These are phyloP conservation scores for Wickerhamiella qilinensis DNA, from an alignment of 805 yeast genomes.

Conservation along the genomic window DNA sequence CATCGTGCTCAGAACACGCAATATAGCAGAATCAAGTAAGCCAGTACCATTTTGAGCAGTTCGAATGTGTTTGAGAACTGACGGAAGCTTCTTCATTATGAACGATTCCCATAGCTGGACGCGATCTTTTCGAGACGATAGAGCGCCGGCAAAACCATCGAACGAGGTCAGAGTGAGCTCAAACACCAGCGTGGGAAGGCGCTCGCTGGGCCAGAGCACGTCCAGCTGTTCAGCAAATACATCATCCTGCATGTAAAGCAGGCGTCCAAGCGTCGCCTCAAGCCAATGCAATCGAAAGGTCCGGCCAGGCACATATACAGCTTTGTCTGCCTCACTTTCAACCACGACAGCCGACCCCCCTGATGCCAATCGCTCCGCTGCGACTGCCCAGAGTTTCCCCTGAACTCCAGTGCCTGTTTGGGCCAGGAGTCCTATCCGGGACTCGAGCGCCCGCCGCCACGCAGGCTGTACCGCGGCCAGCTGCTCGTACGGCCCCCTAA, in stretches of 20 bases:
- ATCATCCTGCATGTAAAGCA: constrained; percentile 5
- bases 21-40: constrained; percentile 22
- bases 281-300: constrained; percentile 14
- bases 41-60: constrained; percentile 19
- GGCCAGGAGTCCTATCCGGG: neutral
- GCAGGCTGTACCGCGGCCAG: neutral
- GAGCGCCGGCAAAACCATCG: constrained; percentile 28
- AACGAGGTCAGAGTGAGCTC: constrained; percentile 30
- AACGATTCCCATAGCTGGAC: constrained; percentile 31
- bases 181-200: constrained; percentile 17
- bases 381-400: neutral
- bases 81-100: constrained; percentile 31
- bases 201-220: constrained; percentile 16
- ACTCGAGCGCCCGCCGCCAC: constrained; percentile 1
- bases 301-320: constrained; percentile 4
- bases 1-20: constrained; percentile 14
- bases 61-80: constrained; percentile 24
- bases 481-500: neutral
- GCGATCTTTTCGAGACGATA: constrained; percentile 17
- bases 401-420: neutral
- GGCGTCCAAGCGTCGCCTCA: constrained; percentile 10
- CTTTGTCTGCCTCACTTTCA: too few relatives aligned
- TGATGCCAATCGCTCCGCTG: too few relatives aligned
- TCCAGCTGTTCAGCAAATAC: constrained; percentile 9
- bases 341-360: neutral